These are phyloP conservation scores for Pichia sp. DNA, from an alignment of 1,139 yeast species.

Conservation along the genomic window DNA sequence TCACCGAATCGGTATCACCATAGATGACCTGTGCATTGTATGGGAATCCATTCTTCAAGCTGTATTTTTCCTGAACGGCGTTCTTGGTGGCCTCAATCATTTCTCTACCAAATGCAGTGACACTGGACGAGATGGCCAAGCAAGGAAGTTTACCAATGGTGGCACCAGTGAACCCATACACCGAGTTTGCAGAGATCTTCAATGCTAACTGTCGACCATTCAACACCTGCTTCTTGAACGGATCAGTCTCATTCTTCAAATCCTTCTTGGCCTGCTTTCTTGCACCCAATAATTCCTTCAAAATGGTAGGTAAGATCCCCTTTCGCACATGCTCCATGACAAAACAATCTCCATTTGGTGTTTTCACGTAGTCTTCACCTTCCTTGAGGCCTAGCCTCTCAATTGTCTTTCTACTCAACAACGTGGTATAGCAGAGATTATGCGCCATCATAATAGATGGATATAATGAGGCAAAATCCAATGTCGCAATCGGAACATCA, in stretches of 20 bases:
- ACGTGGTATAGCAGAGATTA: conserved; percentile 90
- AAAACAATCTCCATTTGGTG: conserved; percentile 92
- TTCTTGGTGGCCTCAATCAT: conserved; percentile 93
- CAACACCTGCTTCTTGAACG: conserved; percentile 85
- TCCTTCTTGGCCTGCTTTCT: conserved; percentile 91
- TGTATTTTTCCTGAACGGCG: conserved; percentile 77
- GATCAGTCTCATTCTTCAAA: conserved; percentile 87
- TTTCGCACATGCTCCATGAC: conserved; percentile 67
- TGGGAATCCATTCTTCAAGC: conserved; percentile 72
- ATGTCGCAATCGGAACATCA: conserved; percentile 94
- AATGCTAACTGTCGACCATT: conserved; percentile 97
- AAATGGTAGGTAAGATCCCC: conserved; percentile 88
- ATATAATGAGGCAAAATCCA: conserved; percentile 95
- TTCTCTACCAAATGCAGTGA: conserved; percentile 91
- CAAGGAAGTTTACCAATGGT: conserved; percentile 96
- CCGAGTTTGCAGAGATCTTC: conserved; percentile 96
- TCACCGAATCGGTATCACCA: conserved; percentile 99
- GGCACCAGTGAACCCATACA: conserved; percentile 98
- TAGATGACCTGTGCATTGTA: conserved; percentile 88
- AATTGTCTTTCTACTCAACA: conserved; percentile 66
- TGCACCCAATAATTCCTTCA: conserved; percentile 82
- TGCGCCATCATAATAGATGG: conserved; percentile 99
- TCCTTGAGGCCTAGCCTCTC: conserved; percentile 58
- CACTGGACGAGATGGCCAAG: conserved; percentile 91
- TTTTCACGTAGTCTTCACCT: conserved; percentile 72